Evolutionary conservation across 2,329 filamentous ascomycete genomes (phyloP).

Genomic region (Cadophora gregata): DNA sequence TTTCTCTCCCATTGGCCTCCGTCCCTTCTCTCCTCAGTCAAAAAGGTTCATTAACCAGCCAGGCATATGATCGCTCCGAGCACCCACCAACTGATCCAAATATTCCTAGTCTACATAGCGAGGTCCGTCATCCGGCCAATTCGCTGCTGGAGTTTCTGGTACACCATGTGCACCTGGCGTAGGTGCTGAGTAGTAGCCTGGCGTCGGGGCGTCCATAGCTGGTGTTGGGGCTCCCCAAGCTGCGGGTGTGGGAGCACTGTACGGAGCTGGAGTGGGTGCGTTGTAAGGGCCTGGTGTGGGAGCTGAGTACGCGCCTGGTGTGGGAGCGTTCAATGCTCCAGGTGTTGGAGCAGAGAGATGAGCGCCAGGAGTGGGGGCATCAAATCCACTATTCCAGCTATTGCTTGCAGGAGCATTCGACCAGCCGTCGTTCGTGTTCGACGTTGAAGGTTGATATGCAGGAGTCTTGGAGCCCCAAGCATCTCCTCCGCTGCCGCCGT

Average conservation of each 20-base stretch:
- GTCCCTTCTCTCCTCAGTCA: neutral
- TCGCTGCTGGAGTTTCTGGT: constrained; percentile 65
- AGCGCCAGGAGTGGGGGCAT: constrained; percentile 62
- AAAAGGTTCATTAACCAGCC: constrained; percentile 5
- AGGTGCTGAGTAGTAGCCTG: constrained; percentile 47
- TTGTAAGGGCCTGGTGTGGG: constrained; percentile 55
- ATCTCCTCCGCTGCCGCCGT: constrained; percentile 63
- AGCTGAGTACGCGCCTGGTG: constrained; percentile 65
- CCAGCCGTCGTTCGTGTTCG: constrained; percentile 56
- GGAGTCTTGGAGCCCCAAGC: constrained; percentile 71
- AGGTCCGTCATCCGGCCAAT: constrained; percentile 50
- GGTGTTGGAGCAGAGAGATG: constrained; percentile 67
- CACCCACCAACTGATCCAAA: neutral
- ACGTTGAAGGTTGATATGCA: constrained; percentile 73
- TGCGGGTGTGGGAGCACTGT: constrained; percentile 67
- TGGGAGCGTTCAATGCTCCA: constrained; percentile 70
- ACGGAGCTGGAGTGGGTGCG: constrained; percentile 55
- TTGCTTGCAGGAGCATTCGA: constrained; percentile 33
- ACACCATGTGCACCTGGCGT: constrained; percentile 47
- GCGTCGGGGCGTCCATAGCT: constrained; percentile 57
- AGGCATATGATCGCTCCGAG: neutral
- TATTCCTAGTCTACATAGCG: constrained; percentile 45
- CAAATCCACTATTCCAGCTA: constrained; percentile 53
- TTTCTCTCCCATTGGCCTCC: neutral
- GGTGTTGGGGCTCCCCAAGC: constrained; percentile 57